Evolutionary conservation across 768 basidiomycete species (phyloP).

Genomic region (Naganishia antarctica): DNA sequence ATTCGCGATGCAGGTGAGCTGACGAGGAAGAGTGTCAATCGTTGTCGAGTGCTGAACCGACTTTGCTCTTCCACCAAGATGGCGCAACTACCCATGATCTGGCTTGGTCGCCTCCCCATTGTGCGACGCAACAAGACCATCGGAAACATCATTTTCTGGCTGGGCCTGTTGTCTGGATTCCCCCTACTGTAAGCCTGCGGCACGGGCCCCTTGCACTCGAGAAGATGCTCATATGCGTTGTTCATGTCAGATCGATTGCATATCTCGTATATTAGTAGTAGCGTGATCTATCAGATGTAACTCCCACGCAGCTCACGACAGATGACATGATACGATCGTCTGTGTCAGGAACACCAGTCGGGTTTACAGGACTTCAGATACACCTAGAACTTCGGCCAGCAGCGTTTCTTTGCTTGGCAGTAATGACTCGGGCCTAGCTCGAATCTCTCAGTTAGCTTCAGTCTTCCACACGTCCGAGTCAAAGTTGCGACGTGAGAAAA

Average conservation of each 20-base stretch:
- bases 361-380: too few relatives aligned
- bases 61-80: slow-evolving; percentile 54
- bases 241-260: slow-evolving; percentile 24
- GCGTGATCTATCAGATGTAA: too few relatives aligned
- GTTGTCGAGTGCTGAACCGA: not conserved
- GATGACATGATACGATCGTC: too few relatives aligned
- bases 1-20: slow-evolving; percentile 64
- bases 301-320: too few relatives aligned
- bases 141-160: slow-evolving; percentile 76
- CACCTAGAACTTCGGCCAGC: too few relatives aligned
- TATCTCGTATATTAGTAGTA: slow-evolving; percentile 27
- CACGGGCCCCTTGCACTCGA: not conserved
- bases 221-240: not conserved
- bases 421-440: too few relatives aligned
- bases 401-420: too few relatives aligned
- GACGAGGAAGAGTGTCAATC: not conserved
- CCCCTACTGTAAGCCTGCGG: slow-evolving; percentile 62
- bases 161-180: slow-evolving; percentile 78
- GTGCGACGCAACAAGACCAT: slow-evolving; percentile 76
- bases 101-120: slow-evolving; percentile 66
- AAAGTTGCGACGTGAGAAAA: too few relatives aligned
- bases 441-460: too few relatives aligned
- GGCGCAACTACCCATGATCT: slow-evolving; percentile 85
- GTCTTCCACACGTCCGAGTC: too few relatives aligned
- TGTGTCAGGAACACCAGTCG: too few relatives aligned